Conservation (phyloP, 352 stramenopile species). For the Pythium scleroteichum region DNA sequence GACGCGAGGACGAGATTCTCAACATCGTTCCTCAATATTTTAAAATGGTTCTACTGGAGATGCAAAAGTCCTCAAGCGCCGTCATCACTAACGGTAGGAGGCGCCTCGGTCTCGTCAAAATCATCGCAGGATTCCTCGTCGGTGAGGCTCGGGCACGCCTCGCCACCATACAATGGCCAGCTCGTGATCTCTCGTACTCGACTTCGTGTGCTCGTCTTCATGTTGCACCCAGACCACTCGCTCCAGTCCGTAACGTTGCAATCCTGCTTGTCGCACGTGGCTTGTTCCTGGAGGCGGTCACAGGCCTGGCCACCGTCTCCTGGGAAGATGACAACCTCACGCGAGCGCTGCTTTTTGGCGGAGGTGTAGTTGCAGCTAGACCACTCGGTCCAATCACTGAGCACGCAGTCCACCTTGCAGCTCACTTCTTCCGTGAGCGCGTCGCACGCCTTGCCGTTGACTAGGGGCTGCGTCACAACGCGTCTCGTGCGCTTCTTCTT, state of each 20-base stretch:
- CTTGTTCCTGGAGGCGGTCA: slow-evolving; percentile 24
- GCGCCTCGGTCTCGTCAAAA: slow-evolving; percentile 1
- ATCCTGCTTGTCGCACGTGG: slow-evolving; percentile 42
- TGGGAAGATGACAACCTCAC: slow-evolving; percentile 37
- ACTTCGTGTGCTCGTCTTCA: slow-evolving; percentile 40
- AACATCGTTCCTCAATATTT: not conserved
- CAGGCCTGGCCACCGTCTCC: slow-evolving; percentile 32
- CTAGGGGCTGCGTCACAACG: slow-evolving; percentile 35
- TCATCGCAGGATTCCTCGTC: slow-evolving; percentile 27
- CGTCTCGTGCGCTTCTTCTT: slow-evolving; percentile 44
- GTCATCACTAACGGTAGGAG: not conserved
- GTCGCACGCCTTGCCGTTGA: slow-evolving; percentile 35
- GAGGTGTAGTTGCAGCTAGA: slow-evolving; percentile 49
- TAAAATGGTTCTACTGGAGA: not conserved
- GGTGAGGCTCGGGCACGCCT: slow-evolving; percentile 28
- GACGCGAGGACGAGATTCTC: too few relatives aligned
- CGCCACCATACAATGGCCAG: slow-evolving; percentile 37
- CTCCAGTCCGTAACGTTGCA: slow-evolving; percentile 48
- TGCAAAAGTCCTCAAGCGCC: too few relatives aligned
- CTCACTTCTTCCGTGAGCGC: slow-evolving; percentile 22
- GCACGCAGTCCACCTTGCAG: slow-evolving; percentile 52
- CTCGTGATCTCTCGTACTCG: slow-evolving; percentile 36
- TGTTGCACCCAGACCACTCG: slow-evolving; percentile 50
- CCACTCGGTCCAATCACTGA: slow-evolving; percentile 49
- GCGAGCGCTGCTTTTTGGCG: slow-evolving; percentile 41